These are phyloP conservation scores for Blumeriella jaapii DNA, from an alignment of 2,329 filamentous ascomycete genomes.

Conservation along the genomic window DNA sequence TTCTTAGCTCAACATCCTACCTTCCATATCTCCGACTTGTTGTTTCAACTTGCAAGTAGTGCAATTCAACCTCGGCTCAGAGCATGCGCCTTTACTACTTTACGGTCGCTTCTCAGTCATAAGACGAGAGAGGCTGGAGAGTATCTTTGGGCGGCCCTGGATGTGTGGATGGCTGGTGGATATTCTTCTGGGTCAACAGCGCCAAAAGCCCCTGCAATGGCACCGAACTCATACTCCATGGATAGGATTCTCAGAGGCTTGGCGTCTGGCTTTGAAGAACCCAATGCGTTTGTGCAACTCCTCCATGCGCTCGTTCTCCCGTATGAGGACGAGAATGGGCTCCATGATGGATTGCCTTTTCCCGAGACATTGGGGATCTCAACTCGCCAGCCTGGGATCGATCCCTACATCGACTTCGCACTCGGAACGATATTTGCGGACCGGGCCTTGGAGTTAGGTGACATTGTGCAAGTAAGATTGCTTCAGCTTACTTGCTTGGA, in stretches of 20 bases:
- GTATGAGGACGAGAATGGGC: slow-evolving; percentile 43
- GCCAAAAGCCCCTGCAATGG: slow-evolving; percentile 27
- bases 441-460: slow-evolving; percentile 43
- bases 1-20: slow-evolving; percentile 58
- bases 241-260: slow-evolving; percentile 64
- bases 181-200: slow-evolving; percentile 35
- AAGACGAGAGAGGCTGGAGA: slow-evolving; percentile 58
- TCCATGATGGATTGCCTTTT: slow-evolving; percentile 73
- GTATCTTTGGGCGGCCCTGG: slow-evolving; percentile 69
- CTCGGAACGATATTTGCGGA: slow-evolving; percentile 66
- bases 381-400: slow-evolving; percentile 74
- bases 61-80: slow-evolving; percentile 65
- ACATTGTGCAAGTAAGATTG: slow-evolving; percentile 57
- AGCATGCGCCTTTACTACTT: slow-evolving; percentile 70
- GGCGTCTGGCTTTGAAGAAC: slow-evolving; percentile 70
- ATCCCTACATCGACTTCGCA: slow-evolving; percentile 86
- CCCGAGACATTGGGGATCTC: slow-evolving; percentile 72
- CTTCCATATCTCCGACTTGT: slow-evolving; percentile 59
- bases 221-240: slow-evolving; percentile 32
- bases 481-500: slow-evolving; percentile 72
- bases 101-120: slow-evolving; percentile 63
- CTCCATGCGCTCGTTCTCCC: slow-evolving; percentile 63
- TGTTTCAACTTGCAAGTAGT: slow-evolving; percentile 70
- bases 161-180: slow-evolving; percentile 63
- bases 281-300: slow-evolving; percentile 71